phyloP scores from a whole-genome alignment of 2,329 filamentous ascomycete species.

The Trichoderma asperellum region DNA sequence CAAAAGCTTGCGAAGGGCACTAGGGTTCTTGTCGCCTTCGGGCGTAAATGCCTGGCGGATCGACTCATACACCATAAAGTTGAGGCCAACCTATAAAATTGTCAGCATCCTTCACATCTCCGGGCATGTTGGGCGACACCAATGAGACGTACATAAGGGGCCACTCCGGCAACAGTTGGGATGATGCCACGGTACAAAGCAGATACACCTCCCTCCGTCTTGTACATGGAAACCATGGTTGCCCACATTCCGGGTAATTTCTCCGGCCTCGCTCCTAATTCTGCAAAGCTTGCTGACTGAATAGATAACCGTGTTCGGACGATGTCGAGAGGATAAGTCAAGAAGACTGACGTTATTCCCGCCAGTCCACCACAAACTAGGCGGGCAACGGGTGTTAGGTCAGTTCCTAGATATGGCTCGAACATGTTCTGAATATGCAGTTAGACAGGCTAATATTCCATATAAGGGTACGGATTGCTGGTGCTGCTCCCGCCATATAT shows the following conservation, averaged over 20 bases:
- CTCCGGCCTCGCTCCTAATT: conserved; percentile 64
- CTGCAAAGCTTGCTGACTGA: conserved; percentile 93
- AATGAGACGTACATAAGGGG: conserved; percentile 68
- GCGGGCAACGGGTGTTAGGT: conserved; percentile 73
- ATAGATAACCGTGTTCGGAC: conserved; percentile 95
- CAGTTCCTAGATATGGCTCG: conserved; percentile 72
- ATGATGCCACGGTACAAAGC: conserved; percentile 95
- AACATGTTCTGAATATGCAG: conserved; percentile 63
- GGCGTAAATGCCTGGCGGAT: conserved; percentile 82
- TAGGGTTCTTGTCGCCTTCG: conserved; percentile 84
- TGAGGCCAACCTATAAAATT: conserved; percentile 77
- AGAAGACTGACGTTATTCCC: conserved; percentile 91
- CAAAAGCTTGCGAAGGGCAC: conserved; percentile 75
- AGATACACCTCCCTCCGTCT: conserved; percentile 78
- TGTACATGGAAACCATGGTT: conserved; percentile 84
- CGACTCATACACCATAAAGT: conserved; percentile 98
- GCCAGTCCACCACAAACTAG: conserved; percentile 89
- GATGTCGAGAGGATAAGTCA: conserved; percentile 96
- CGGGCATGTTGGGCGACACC: neutral
- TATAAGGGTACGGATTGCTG: neutral
- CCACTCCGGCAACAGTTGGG: conserved; percentile 92
- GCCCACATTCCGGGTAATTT: conserved; percentile 91
- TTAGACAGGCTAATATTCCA: neutral
- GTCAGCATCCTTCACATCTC: neutral
- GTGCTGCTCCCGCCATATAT: neutral